Evolutionary conservation across 1,284 basidiomycete species (phyloP), one percentile per base, ranked within the genome.

Genomic region (Xerocomus nothofagi): DNA sequence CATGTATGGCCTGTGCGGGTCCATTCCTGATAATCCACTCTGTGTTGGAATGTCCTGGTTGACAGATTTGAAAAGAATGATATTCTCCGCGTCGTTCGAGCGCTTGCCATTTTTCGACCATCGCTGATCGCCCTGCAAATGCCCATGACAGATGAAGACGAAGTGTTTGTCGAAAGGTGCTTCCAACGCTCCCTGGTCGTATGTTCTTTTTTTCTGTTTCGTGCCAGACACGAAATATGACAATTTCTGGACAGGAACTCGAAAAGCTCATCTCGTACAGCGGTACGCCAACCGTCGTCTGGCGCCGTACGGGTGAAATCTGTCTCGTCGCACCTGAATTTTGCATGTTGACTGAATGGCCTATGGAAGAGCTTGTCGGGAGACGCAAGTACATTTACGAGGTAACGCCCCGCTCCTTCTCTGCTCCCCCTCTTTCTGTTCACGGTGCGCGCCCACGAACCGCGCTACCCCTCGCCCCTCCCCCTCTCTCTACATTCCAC

Each of bases 251-350:
- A 17, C 29, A 93, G 91, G 94, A 98, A 76, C 81, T 98, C 50
- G 93, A 98, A 69, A 98, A 98, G 71, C 79, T 98, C 55, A 96
- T 99, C 57, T 93, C 92, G 37, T 97, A 93, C 69, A 95, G 91
- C 54, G 97, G 96, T 6, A 99, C 97, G n/a, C 97, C 96, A 3
- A 99, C 96, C 1, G 93, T 97, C n/a, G 91, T 98, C 2, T 99
- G 96, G 96, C 85, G 96, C 27, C 79, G 96, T 42, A 99, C 97
- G 15, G 96, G 96, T 64, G 97, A 99, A 73, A 93, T 99, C 32
- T 95, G 93, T 64, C 84, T 97, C 37, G 96, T 96, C 38, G 94
- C 95, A 0, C 89, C 93, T 2, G 95, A 99, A 71, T 99, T 99
- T 66, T 93, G 89, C 68, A 88, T 93, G 79, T 77, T 99, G 53